These are phyloP conservation scores for Porogramme epimiltina DNA, from an alignment of 1,284 basidiomycete species.

Conservation along the genomic window DNA sequence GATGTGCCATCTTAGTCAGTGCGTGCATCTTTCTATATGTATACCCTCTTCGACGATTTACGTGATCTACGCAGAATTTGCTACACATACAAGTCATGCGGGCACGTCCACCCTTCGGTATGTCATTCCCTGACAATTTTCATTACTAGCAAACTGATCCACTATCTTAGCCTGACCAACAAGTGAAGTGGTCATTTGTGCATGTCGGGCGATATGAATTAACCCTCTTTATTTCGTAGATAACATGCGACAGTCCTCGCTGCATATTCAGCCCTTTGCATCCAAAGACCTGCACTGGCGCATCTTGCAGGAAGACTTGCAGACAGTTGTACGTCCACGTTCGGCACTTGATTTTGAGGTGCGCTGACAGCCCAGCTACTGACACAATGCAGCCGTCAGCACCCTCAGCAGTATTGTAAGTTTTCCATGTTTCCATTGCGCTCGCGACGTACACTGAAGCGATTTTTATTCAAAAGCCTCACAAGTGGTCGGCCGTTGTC, in stretches of 20 bases:
- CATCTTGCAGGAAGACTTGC: slow-evolving; percentile 29
- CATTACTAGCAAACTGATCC: neutral
- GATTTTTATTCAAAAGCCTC: slow-evolving; percentile 9
- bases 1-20: slow-evolving; percentile 29
- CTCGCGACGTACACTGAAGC: neutral
- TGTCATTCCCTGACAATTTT: neutral
- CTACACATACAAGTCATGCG: slow-evolving; percentile 25
- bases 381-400: slow-evolving; percentile 23
- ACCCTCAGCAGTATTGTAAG: slow-evolving; percentile 33
- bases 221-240: slow-evolving; percentile 9
- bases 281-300: slow-evolving; percentile 23
- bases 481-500: slow-evolving; percentile 18
- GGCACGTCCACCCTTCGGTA: slow-evolving; percentile 25
- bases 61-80: slow-evolving; percentile 20
- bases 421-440: neutral
- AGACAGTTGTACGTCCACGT: slow-evolving; percentile 28
- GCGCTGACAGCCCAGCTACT: neutral
- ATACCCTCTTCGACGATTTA: neutral
- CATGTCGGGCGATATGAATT: neutral
- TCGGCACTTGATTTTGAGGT: neutral
- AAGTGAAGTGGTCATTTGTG: neutral
- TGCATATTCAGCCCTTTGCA: slow-evolving; percentile 31
- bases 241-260: slow-evolving; percentile 25
- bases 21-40: neutral
- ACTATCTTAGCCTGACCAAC: slow-evolving; percentile 14